Percentiles rank a stretch among this genome's conserved stretches.
These are phyloP conservation scores for Gnomoniopsis sp. DNA, from an alignment of 2,329 filamentous ascomycete species.

Conservation along the genomic window DNA sequence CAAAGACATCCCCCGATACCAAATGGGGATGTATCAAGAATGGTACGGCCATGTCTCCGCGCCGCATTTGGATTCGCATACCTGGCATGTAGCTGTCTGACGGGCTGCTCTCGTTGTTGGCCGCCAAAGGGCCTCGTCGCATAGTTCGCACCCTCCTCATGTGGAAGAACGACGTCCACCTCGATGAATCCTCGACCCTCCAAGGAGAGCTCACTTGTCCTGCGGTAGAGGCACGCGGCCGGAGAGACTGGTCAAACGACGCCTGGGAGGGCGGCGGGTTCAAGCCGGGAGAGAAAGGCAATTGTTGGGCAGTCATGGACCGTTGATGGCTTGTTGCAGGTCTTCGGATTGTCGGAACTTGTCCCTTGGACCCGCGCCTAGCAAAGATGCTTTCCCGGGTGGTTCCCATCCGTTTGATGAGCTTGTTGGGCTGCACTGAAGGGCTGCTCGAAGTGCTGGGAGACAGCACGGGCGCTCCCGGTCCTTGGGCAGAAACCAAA, in stretches of 20 bases:
- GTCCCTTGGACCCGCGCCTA: constrained; percentile 52
- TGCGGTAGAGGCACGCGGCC: constrained; percentile 21
- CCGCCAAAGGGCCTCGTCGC: constrained; percentile 22
- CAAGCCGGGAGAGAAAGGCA: constrained; percentile 22
- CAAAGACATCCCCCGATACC: constrained; percentile 18
- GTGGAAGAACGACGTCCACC: constrained; percentile 59
- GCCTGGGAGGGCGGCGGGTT: constrained; percentile 22
- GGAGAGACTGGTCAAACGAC: constrained; percentile 33
- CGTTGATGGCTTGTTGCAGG: constrained; percentile 79
- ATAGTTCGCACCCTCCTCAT: constrained; percentile 31
- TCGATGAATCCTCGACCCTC: constrained; percentile 22
- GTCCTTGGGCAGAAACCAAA: constrained; percentile 63
- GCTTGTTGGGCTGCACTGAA: constrained; percentile 65
- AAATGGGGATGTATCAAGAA: constrained; percentile 35
- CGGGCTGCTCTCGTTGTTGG: constrained; percentile 27
- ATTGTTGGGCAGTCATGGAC: constrained; percentile 64
- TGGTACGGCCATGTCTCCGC: constrained; percentile 24
- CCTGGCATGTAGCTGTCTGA: constrained; percentile 31
- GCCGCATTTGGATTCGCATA: constrained; percentile 26
- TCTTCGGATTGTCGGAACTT: constrained; percentile 64
- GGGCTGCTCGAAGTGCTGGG: constrained; percentile 34
- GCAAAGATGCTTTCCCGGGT: constrained; percentile 24
- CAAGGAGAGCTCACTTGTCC: constrained; percentile 14
- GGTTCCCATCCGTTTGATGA: constrained; percentile 64
- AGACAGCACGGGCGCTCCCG: constrained; percentile 60